These are phyloP conservation scores for Letharia lupina DNA, from an alignment of 495 filamentous ascomycete genomes.

Conservation along the genomic window DNA sequence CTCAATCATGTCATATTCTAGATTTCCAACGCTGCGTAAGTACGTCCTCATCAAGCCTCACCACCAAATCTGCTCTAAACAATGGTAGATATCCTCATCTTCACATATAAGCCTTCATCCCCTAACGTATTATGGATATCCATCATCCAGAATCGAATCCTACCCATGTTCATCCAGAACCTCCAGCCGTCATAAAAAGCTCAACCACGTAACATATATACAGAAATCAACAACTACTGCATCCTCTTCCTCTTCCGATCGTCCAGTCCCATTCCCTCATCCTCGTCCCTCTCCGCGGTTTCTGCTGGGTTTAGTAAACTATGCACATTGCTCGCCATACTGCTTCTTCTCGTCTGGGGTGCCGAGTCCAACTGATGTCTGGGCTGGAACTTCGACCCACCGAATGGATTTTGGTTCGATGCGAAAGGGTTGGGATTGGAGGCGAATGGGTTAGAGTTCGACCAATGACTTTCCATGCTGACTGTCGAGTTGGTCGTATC, in stretches of 20 bases:
- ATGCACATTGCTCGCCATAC: conserved; percentile 72
- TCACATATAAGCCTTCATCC: neutral
- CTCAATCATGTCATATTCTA: neutral
- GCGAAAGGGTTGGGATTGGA: conserved; percentile 2
- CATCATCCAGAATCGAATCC: conserved; percentile 3
- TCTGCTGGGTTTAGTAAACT: conserved; percentile 79
- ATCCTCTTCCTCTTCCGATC: conserved; percentile 78
- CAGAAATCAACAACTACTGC: conserved; percentile 33
- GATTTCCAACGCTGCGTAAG: neutral
- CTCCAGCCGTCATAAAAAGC: conserved; percentile 1
- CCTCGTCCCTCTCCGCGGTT: conserved; percentile 61
- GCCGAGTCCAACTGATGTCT: conserved; percentile 33
- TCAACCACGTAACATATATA: conserved; percentile 3
- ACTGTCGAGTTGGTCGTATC: conserved; percentile 41
- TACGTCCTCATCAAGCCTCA: neutral
- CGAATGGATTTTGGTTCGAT: conserved; percentile 38
- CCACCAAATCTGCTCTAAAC: neutral
- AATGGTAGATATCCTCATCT: neutral
- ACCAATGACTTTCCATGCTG: conserved; percentile 51
- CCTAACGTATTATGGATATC: neutral
- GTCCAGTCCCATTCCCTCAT: conserved; percentile 44
- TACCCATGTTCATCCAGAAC: neutral
- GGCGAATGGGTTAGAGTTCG: conserved; percentile 31
- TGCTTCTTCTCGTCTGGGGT: conserved; percentile 60
- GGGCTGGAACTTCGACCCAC: conserved; percentile 39